Base-by-base conservation (phyloP, 2,329 filamentous ascomycete species). In the Periconia digitata region DNA sequence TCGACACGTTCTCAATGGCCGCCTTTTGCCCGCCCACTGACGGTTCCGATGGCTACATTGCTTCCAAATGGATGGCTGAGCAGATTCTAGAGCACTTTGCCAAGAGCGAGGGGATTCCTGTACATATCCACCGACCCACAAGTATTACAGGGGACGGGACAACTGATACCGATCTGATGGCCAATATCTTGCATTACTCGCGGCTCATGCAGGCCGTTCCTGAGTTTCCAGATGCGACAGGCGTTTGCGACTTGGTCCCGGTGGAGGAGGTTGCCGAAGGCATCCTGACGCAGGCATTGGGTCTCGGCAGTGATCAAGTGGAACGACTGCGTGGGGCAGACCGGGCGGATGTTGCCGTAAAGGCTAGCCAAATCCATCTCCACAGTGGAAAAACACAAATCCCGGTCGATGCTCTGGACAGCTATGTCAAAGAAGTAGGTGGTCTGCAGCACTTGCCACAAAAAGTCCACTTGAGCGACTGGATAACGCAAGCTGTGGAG, bases 1-100 rank as follows among this genome's bases (percentile, higher is more conserved):
- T 34, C 17, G 8, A 23, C 20, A 41, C 40, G 16, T 23, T 40
- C 36, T 51, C 38, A 6, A 40, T 45, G 17, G 18, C 36, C 8
- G 22, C 4, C 16, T n/a, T 7, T 23, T 6, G 16, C 15, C 70
- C 69, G 1, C 58, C 69, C 1, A 21, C 44, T 3, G 54, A 66
- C 37, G 63, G 62, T 15, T 43, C 58, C 6, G 49, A 68, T 13
- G 73, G 72, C 1, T 76, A 74, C 44, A 53, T 58, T 1, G 66
- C 68, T 1, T 53, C 59, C 12, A 74, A 74, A 46, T 76, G 74
- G 74, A 70, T 64, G 1, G 60, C 59, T 34, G 74, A 76, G 54
- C 49, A 55, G 6, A 55, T 68, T 22, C 61, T 76, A 0, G 72
- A 75, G 47, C 36, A 37, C 8, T 3, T 39, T 8, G 18, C 12